phyloP scores from a whole-genome alignment of 2,329 filamentous ascomycete species.

The Diplodia seriata region DNA sequence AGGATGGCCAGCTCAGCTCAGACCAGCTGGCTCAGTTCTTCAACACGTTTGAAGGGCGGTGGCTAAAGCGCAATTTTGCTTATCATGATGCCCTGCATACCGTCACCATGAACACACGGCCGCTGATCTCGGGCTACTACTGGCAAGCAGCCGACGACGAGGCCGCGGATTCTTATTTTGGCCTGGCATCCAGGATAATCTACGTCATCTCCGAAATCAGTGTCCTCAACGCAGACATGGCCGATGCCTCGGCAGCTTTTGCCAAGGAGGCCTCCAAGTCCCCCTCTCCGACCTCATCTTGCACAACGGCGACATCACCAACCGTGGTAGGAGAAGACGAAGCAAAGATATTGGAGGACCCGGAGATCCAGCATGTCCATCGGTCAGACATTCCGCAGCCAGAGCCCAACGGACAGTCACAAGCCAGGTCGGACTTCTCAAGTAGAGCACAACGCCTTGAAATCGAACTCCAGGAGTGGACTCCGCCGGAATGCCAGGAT shows the following conservation, averaged over 20 bases:
- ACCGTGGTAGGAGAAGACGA: constrained; percentile 15
- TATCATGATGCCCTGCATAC: constrained; percentile 32
- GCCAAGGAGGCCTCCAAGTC: constrained; percentile 17
- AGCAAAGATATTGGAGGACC: constrained; percentile 4
- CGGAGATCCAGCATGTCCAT: constrained; percentile 22
- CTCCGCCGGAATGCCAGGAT: constrained; percentile 27
- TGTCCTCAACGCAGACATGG: constrained; percentile 32
- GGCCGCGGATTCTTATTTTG: constrained; percentile 30
- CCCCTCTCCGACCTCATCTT: constrained; percentile 9
- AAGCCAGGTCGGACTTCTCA: constrained; percentile 28
- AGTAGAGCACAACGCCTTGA: constrained; percentile 25
- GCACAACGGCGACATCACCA: constrained; percentile 2
- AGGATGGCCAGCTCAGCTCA: constrained; percentile 7
- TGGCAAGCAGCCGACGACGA: constrained; percentile 21
- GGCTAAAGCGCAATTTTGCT: constrained; percentile 31
- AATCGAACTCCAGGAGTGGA: constrained; percentile 29
- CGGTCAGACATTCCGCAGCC: background rate
- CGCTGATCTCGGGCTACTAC: constrained; percentile 29
- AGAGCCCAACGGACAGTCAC: constrained; percentile 17
- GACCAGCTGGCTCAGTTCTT: constrained; percentile 22
- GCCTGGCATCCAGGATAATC: constrained; percentile 30
- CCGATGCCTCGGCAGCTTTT: constrained; percentile 22
- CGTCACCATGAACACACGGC: constrained; percentile 25
- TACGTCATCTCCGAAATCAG: constrained; percentile 31
- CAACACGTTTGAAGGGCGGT: constrained; percentile 32